phyloP scores from a whole-genome alignment of 2,329 filamentous ascomycete species.

The Periconia digitata region DNA sequence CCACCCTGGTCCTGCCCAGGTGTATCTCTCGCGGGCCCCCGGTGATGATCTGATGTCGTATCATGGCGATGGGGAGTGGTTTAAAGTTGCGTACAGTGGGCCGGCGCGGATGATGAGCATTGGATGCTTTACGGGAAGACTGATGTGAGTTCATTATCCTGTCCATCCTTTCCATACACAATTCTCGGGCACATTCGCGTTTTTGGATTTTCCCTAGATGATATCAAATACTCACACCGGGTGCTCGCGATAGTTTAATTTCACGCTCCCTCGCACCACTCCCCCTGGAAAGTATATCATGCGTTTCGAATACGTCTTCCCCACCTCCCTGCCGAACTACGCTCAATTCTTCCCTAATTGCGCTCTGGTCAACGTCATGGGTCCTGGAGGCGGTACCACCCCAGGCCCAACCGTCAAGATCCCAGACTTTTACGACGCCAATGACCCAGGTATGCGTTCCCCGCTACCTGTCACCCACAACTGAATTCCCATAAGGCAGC shows the following conservation, averaged over 20 bases:
- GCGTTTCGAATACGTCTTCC: background rate
- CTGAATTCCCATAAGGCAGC: too few species aligned
- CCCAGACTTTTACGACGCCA: slow-evolving; percentile 2
- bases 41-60: slow-evolving; percentile 8
- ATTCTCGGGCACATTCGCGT: too few species aligned
- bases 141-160: background rate
- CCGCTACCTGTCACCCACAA: background rate
- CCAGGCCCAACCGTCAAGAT: background rate
- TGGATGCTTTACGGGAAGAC: background rate
- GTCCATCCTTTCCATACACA: too few species aligned
- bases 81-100: slow-evolving; percentile 6
- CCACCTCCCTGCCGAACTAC: background rate
- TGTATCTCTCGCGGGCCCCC: slow-evolving; percentile 5
- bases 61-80: slow-evolving; percentile 11
- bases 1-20: slow-evolving; percentile 5
- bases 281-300: slow-evolving; percentile 3
- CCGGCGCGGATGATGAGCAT: background rate
- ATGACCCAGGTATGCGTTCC: slow-evolving; percentile 2
- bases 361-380: background rate
- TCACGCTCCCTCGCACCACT: background rate
- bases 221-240: too few species aligned
- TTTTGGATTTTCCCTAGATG: too few species aligned
- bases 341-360: slow-evolving; percentile 1
- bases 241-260: background rate
- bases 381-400: background rate